A percentile compares a stretch with the other conserved stretches of the same genome.
Conservation (phyloP, 2,329 filamentous ascomycete species). For the Talaromyces sp. region DNA sequence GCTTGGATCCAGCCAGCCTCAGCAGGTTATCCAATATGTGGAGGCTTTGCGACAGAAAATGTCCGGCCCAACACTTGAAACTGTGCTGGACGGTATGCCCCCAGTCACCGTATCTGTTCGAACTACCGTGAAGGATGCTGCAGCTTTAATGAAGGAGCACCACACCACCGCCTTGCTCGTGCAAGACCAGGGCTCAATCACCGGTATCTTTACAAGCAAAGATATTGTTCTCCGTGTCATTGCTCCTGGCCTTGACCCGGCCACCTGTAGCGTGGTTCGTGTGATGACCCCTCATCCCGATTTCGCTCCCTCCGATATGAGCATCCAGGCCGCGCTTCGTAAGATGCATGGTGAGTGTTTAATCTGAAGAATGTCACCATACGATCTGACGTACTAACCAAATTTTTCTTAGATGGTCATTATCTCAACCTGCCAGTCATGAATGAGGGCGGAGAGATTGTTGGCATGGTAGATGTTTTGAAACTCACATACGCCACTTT, state of each 20-base stretch:
- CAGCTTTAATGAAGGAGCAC: conserved; percentile 96
- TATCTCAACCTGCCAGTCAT: conserved; percentile 98
- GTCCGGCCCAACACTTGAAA: conserved; percentile 95
- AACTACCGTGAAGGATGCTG: conserved; percentile 95
- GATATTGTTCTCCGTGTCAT: conserved; percentile 98
- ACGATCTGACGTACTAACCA: conserved; percentile 1
- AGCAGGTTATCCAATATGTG: conserved; percentile 98
- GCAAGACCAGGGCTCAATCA: conserved; percentile 95
- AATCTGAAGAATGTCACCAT: background rate
- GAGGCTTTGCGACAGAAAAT: conserved; percentile 94
- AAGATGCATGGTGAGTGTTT: conserved; percentile 91
- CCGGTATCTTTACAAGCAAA: conserved; percentile 99
- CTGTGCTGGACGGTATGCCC: conserved; percentile 86
- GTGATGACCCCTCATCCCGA: conserved; percentile 99
- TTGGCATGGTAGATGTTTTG: conserved; percentile 98
- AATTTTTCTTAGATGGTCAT: conserved; percentile 72
- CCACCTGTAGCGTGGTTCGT: conserved; percentile 93
- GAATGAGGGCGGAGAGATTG: conserved; percentile 95
- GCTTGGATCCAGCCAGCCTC: conserved; percentile 90
- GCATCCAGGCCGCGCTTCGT: conserved; percentile 91
- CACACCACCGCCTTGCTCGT: conserved; percentile 96
- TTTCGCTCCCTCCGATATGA: conserved; percentile 99
- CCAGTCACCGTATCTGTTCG: conserved; percentile 94
- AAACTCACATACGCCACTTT: conserved; percentile 98
- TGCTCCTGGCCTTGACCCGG: conserved; percentile 89